Evolutionary conservation across 1,284 basidiomycete species (phyloP).

Genomic region (Lignosus rhinocerotis): DNA sequence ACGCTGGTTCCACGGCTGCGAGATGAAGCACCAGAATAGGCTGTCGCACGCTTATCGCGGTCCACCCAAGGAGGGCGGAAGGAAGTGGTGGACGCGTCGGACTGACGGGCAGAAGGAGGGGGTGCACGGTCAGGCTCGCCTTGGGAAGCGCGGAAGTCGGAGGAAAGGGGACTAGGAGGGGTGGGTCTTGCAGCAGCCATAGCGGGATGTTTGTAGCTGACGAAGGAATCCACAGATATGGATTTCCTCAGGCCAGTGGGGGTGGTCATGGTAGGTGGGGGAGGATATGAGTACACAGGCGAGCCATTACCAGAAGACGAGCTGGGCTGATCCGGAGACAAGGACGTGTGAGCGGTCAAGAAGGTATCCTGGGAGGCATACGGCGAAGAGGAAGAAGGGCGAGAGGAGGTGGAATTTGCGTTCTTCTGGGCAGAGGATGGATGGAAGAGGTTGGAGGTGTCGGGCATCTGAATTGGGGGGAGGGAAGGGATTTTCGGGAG

Average conservation of each 20-base stretch:
- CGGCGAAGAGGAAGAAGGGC: constrained; percentile 29
- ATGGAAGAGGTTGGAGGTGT: constrained; percentile 26
- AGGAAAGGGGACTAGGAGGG: constrained; percentile 28
- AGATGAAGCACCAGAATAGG: constrained; percentile 28
- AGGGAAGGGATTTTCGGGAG: constrained; percentile 47
- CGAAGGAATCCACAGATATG: constrained; percentile 74
- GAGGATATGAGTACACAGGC: constrained; percentile 25
- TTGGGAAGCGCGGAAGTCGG: constrained; percentile 22
- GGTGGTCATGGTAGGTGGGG: constrained; percentile 26
- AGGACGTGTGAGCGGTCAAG: constrained; percentile 33
- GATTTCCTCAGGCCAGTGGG: constrained; percentile 62
- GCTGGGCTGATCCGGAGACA: constrained; percentile 29
- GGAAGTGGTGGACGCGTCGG: constrained; percentile 6
- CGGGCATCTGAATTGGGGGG: constrained; percentile 47
- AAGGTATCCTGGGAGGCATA: constrained; percentile 37
- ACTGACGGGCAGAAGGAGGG: constrained; percentile 9
- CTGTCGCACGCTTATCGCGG: constrained; percentile 36
- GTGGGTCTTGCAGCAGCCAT: constrained; percentile 38
- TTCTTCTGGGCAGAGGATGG: constrained; percentile 20
- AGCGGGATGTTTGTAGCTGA: constrained; percentile 44
- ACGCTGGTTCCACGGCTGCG: constrained; percentile 58
- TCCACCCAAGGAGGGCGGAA: constrained; percentile 33
- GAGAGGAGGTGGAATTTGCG: constrained; percentile 25
- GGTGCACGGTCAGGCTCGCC: constrained; percentile 13
- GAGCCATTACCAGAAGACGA: constrained; percentile 25